Percentiles rank a stretch among this genome's conserved stretches.
Conservation (phyloP, 2,329 filamentous ascomycete species). For the Sphaceloma murrayae region DNA sequence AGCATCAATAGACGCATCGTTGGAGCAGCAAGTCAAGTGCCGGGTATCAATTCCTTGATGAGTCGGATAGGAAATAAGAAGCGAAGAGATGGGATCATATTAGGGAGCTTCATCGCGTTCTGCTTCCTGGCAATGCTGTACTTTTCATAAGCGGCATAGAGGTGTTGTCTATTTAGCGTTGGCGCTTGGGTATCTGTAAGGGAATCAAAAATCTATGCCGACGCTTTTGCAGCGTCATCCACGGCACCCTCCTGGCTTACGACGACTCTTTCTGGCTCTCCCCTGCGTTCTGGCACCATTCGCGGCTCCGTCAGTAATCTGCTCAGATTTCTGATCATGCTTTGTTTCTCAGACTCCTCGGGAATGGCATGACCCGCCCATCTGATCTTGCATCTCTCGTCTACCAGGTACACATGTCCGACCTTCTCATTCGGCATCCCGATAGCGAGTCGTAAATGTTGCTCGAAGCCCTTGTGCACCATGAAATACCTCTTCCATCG, state of each 20-base stretch:
- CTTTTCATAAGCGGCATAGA: conserved; percentile 61
- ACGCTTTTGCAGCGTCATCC: not conserved
- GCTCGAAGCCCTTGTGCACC: conserved; percentile 47
- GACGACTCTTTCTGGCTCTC: conserved; percentile 33
- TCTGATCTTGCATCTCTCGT: conserved; percentile 76
- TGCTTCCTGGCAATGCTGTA: conserved; percentile 83
- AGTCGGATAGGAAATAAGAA: conserved; percentile 89
- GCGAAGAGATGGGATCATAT: conserved; percentile 85
- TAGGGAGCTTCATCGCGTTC: conserved; percentile 82
- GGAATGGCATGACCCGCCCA: conserved; percentile 80
- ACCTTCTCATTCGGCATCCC: conserved; percentile 80
- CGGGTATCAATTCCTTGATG: conserved; percentile 86
- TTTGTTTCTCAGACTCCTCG: conserved; percentile 55
- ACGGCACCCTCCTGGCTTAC: conserved; percentile 8
- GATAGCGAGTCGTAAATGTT: conserved; percentile 49
- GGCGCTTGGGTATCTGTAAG: conserved; percentile 4
- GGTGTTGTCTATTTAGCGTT: too few relatives aligned
- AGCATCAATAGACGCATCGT: conserved; percentile 89
- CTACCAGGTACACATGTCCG: conserved; percentile 86
- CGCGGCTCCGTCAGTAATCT: conserved; percentile 50
- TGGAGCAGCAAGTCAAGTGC: conserved; percentile 78
- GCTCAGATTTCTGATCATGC: conserved; percentile 54
- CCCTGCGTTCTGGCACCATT: conserved; percentile 25
- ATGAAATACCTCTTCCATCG: conserved; percentile 52
- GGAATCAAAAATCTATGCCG: too few relatives aligned